Evolutionary conservation across 176 grass and related monocot genomes (phyloP), one percentile per base, ranked within the genome.

Genomic region (Aegilops longissima): DNA sequence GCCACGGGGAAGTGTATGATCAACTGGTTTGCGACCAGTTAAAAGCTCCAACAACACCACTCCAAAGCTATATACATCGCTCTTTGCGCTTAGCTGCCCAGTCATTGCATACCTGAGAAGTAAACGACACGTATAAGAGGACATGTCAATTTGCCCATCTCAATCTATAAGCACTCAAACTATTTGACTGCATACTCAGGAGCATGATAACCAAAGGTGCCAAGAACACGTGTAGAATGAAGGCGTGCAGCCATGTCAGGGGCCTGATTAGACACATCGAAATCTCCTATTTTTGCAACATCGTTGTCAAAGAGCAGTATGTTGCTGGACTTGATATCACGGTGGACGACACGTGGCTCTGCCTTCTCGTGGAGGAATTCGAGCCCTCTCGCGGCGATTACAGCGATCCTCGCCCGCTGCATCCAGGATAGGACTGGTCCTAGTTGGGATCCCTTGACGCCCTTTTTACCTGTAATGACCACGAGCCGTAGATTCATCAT

Each of bases 391-490:
- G 89, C 89, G 17, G 80, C 83, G 18, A 76, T 73, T 4, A 84
- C 20, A 1, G 89, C 89, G 58, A 94, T 89, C 51, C 87, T 91
- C 25, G 89, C 83, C 27, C 92, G 83, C 42, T 91, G 79, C 21
- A 14, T 23, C 89, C 92, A 91, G 4, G 92, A 79, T 73, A 94
- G 23, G 73, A 82, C 76, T 69, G 91, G 89, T 14, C 93, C 95
- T 87, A 93, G 89, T 51, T 92, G 91, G 5, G 95, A 66, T 74
- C 95, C 95, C 81, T 95, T 91, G 6, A 95, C 89, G 66, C 95
- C 95, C 79, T 98, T 95, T 80, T 84, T 89, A 34, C 95, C 95
- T 98, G 77, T 17, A 54, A 54, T 82, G 82, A 71, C 17, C 20
- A 66, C 14, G 59, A 52, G 66, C 47, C 58, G 44, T 13, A 3